Evolutionary conservation across 148 eudicot species (phyloP), one percentile per base, ranked within the genome.

Genomic region (Hydrangea macrophylla): DNA sequence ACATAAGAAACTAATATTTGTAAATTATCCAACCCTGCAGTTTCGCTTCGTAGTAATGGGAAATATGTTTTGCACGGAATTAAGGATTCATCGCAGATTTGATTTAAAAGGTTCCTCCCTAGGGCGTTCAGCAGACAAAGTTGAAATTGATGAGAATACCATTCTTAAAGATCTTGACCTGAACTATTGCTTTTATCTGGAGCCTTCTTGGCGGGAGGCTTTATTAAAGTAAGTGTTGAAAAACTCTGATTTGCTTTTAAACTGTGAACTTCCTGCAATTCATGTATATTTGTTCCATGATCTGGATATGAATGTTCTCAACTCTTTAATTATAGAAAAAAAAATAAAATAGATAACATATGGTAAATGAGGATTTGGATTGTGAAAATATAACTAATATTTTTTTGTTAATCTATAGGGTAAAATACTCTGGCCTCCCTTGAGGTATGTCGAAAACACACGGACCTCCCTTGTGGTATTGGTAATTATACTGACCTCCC

Each of bases 11-110:
- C n/a, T 27, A 37, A 73, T 57, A 24, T 37, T 45, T 65, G 42
- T 57, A 54, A 28, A 54, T 35, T 62, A 24, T 76, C 58, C 32
- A 63, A 27, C 56, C 59, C 73, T 83, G 82, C 90, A 94, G 98
- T 94, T 94, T 70, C 95, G 97, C 28, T 94, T 94, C 76, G 98
- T 90, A 67, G 98, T 94, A 51, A 94, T 94, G 98, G 98, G 98
- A 68, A 94, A 94, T 78, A 90, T 94, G 96, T 94, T 94, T 79
- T 94, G 97, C 85, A 94, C 98, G 50, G 97, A 88, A 73, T 77
- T 94, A 67, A 86, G 98, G 83, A 94, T 94, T 74, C 98, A 94
- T 72, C 81, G 98, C 23, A 83, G 98, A 80, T 94, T 86, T 72
- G 98, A 93, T 78, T 57, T 93, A 54, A 93, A 93, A 79, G 98